Conservation (phyloP, 2,329 filamentous ascomycete species). For the Hypoxylon rubiginosum region DNA sequence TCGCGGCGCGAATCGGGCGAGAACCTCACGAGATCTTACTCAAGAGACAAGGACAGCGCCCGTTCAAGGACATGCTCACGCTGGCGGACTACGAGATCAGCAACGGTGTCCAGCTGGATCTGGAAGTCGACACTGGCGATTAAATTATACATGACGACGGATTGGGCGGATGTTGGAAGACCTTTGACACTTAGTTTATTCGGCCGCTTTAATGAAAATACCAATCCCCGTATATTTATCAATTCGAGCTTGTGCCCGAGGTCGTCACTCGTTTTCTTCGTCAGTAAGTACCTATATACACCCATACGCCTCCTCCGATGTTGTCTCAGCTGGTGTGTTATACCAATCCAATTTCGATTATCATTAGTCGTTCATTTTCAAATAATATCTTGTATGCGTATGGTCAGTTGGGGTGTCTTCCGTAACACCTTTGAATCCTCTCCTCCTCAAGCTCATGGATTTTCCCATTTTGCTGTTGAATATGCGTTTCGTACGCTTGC, state of each 20-base stretch:
- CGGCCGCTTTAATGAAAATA: conserved; percentile 5
- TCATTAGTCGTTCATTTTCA: background rate
- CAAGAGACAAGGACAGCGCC: conserved; percentile 90
- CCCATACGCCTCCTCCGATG: background rate
- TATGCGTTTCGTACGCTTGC: background rate
- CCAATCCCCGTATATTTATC: background rate
- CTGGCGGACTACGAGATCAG: conserved; percentile 94
- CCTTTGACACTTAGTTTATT: background rate
- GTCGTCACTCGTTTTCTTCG: background rate
- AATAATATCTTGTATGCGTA: background rate
- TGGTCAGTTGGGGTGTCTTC: background rate
- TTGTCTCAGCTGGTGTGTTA: background rate
- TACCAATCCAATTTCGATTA: background rate
- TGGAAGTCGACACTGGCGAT: conserved; percentile 73
- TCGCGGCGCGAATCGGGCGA: conserved; percentile 88
- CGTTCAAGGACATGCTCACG: conserved; percentile 91
- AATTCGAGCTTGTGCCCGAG: background rate
- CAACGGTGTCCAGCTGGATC: conserved; percentile 81
- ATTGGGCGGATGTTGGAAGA: background rate
- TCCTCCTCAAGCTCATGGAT: background rate
- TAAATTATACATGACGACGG: conserved; percentile 52
- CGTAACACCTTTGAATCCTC: background rate
- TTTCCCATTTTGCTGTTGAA: background rate
- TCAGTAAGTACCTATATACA: background rate
- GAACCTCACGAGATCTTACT: conserved; percentile 92